Evolutionary conservation across 2,329 filamentous ascomycete genomes (phyloP), one percentile per base, ranked within the genome.

Genomic region (Aspergillus vadensis): DNA sequence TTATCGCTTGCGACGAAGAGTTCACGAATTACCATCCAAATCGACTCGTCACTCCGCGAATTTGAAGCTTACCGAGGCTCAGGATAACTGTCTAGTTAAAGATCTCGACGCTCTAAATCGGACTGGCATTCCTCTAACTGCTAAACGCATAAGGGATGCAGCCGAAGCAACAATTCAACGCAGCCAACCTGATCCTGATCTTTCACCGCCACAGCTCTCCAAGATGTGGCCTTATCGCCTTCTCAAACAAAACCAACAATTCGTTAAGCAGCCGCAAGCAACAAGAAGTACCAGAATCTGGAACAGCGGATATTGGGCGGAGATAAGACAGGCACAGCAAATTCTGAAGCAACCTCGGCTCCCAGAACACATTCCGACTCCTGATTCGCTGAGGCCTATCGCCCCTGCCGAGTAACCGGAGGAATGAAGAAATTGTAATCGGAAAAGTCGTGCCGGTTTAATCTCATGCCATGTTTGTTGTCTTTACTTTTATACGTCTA

Each of bases 381-480:
- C 47, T 50, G 47, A 50, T 50, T 50, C 47, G 47, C 47, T 32
- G 25, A 17, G 9, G 17, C 6, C 47, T 7, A 17, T 27, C 17
- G 25, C 47, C 47, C 25, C 47, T 50, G 47, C 47, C 47, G 47
- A 50, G 47, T 50, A 50, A 17, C 47, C 47, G 47, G 47, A 50
- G 32, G 7, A 50, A n/a, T 15, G 25, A 50, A n/a, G 23, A 17
- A 30, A 30, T 30, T 50, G n/a, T 8, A 30, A 19, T 50, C 47
- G 25, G 47, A 17, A 50, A 32, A 50, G n/a, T 30, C n/a, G 47
- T 50, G 25, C 47, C 47, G 47, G 47, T 17, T 12, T 10, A 3
- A 19, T 44, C 3, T 32, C 8, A 50, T 0, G 15, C 5, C 25
- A 50, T 15, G 14, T 27, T 19, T 50, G 23, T 49, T 15, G n/a